Conservation (phyloP, 257 asterid genomes). For the Nicotiana obtusifolia region DNA sequence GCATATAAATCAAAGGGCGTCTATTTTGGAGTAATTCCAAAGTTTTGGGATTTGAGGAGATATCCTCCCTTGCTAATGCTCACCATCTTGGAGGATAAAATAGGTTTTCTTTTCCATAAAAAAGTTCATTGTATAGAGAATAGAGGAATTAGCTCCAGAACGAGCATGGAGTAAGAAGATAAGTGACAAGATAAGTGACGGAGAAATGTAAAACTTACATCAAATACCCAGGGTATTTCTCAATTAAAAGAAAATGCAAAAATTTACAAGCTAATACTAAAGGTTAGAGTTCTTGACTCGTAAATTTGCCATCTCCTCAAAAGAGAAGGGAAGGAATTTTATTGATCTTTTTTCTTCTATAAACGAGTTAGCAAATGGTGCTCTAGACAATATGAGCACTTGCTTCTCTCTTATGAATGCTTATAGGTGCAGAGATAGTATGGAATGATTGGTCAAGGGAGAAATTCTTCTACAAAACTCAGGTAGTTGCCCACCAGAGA, state of each 20-base stretch:
- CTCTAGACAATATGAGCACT: conserved; percentile 27
- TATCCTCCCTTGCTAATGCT: not conserved
- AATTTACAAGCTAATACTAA: not conserved
- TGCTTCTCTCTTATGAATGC: conserved; percentile 77
- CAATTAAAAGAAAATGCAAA: too few relatives aligned
- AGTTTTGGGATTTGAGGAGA: not conserved
- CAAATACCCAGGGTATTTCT: not conserved
- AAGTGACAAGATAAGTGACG: not conserved
- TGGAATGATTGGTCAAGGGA: conserved; percentile 78
- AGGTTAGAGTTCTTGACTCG: not conserved
- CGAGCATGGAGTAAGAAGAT: not conserved
- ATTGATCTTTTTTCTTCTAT: not conserved
- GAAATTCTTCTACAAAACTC: conserved; percentile 59
- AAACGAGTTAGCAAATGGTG: not conserved
- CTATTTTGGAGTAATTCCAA: not conserved
- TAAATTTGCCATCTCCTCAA: not conserved
- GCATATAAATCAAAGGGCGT: not conserved
- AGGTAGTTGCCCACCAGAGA: conserved; percentile 78
- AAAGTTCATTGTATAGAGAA: not conserved
- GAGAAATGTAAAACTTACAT: not conserved
- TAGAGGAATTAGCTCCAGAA: not conserved
- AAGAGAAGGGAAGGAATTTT: not conserved
- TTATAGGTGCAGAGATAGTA: conserved; percentile 65
- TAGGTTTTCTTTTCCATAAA: not conserved
- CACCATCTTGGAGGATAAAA: not conserved